Evolutionary conservation across 495 filamentous ascomycete species (phyloP), one percentile per base, ranked within the genome.

Genomic region (Aspergillus panamensis): DNA sequence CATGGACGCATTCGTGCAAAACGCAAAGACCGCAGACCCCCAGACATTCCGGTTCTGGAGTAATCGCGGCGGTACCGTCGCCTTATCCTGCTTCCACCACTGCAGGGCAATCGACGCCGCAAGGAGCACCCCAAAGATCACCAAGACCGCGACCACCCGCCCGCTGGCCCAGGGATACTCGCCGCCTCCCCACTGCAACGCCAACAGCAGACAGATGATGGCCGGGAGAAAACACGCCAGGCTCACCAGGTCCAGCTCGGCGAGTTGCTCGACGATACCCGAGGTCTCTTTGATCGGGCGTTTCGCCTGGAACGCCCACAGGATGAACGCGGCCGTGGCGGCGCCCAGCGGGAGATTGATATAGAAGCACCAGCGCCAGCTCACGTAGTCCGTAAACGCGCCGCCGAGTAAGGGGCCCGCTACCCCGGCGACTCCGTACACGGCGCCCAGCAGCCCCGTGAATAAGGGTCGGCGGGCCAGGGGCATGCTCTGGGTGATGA

Each of bases 351-450:
- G 82, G 2, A 84, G 66, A 45, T 69, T 72, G 49, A 82, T 86
- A 67, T 80, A 89, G 70, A 90, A 89, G 63, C 85, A 89, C 87
- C 86, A 89, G 44, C 87, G 74, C 87, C 87, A 90, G 0, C 79
- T 81, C 5, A 82, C 69, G 17, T 45, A 30, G 60, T 53, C 31
- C 17, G 79, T 80, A 48, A 82, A 79, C 13, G 72, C 78, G 17
- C 79, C 80, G 17, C 55, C 55, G 20, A 57, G 5, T 10, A 55
- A 35, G 2, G 53, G 53, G 13, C 83, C 86, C 54, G 79, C 65
- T 25, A 82, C 75, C 3, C 77, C 52, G 8, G 56, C 57, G 40
- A 65, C 30, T 14, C 56, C 53, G 48, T 56, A 61, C 49, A 62
- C 32, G 40, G 51, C 50, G 13, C 60, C 63, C 21, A 66, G 42